phyloP scores from a whole-genome alignment of 352 stramenopile genomes.

The Phytophthora palmivora region DNA sequence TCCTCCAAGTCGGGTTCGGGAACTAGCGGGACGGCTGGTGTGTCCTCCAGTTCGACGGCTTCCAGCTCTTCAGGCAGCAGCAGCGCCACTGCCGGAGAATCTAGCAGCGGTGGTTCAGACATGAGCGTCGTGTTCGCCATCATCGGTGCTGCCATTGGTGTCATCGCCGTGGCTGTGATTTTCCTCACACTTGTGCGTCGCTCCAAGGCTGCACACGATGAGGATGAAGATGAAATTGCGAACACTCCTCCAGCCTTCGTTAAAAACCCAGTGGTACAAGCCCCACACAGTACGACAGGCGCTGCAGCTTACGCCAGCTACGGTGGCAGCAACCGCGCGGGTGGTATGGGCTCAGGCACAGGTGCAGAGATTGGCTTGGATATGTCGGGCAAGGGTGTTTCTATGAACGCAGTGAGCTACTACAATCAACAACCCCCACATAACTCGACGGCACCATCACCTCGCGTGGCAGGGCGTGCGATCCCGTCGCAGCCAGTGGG shows the following conservation, averaged over 20 bases:
- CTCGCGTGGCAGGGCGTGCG: conserved; percentile 51
- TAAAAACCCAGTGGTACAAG: conserved; percentile 42
- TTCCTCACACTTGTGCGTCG: conserved; percentile 81
- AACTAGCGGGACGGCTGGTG: conserved; percentile 23
- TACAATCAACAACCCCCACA: conserved; percentile 62
- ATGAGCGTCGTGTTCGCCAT: conserved; percentile 84
- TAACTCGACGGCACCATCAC: conserved; percentile 47
- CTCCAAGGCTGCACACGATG: conserved; percentile 61
- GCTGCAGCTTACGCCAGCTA: conserved; percentile 44
- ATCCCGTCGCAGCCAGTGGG: conserved; percentile 53
- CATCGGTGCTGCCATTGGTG: conserved; percentile 75
- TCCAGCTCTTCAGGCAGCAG: conserved; percentile 27
- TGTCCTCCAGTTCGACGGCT: conserved; percentile 22
- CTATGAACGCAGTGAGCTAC: conserved; percentile 54
- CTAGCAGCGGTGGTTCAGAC: conserved; percentile 44
- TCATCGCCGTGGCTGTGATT: conserved; percentile 82
- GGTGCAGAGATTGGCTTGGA: conserved; percentile 32
- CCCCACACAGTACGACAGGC: conserved; percentile 40
- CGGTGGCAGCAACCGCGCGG: conserved; percentile 27
- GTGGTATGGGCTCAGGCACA: conserved; percentile 23
- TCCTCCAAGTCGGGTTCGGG: conserved; percentile 17
- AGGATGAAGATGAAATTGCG: conserved; percentile 70
- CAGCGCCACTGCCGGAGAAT: conserved; percentile 13
- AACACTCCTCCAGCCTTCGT: conserved; percentile 40
- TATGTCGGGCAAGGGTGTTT: conserved; percentile 22